A percentile compares a stretch with the other conserved stretches of the same genome.
phyloP scores from a whole-genome alignment of 768 basidiomycete genomes.

The Gloeopeniophorella convolvens region DNA sequence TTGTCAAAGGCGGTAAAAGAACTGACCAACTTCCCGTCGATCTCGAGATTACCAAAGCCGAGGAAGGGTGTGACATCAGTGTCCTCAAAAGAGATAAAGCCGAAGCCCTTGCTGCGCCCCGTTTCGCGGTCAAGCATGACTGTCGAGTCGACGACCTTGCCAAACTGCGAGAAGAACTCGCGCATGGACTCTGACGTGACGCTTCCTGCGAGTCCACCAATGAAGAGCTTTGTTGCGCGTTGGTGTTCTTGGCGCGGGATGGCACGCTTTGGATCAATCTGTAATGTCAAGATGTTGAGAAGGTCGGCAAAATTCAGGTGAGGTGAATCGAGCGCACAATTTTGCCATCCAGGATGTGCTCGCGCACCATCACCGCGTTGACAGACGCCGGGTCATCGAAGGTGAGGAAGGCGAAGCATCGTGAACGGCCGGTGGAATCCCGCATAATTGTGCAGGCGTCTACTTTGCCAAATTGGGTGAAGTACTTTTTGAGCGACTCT shows the following conservation, averaged over 20 bases:
- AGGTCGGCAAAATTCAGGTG: neutral
- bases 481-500: constrained; percentile 78
- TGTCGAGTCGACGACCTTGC: constrained; percentile 92
- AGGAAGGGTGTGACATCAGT: constrained; percentile 82
- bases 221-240: constrained; percentile 87
- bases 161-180: constrained; percentile 87
- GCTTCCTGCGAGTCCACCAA: constrained; percentile 83
- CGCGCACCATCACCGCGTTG: constrained; percentile 88
- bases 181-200: constrained; percentile 91
- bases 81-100: constrained; percentile 92
- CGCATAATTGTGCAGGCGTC: constrained; percentile 98
- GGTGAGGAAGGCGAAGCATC: constrained; percentile 96
- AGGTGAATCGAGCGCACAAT: constrained; percentile 50
- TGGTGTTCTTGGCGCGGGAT: constrained; percentile 94
- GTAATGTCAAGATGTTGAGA: constrained; percentile 12
- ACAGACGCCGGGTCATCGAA: constrained; percentile 89
- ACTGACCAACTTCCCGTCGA: constrained; percentile 88
- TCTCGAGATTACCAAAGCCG: constrained; percentile 74
- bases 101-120: constrained; percentile 90
- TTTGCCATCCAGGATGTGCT: constrained; percentile 93
- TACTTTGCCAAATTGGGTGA: constrained; percentile 90
- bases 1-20: neutral
- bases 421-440: constrained; percentile 84
- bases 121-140: constrained; percentile 98
- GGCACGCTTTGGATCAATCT: constrained; percentile 98